Base-by-base conservation (phyloP, 345 rosid species). In the Citrus mangshanensis region DNA sequence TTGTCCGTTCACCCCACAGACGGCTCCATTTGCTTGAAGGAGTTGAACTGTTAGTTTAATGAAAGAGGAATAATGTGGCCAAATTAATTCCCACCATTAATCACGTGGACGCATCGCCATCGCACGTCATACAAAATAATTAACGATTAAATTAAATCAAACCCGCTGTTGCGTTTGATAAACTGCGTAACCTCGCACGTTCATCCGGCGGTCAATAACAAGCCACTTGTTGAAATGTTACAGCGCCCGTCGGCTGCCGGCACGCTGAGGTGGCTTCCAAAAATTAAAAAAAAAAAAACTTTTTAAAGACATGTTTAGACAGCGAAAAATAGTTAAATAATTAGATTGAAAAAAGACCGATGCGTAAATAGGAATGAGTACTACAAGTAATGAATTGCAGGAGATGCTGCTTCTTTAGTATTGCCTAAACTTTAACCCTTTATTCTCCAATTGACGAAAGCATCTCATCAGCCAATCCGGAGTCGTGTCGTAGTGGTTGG, bases 71-170 rank as follows among this genome's bases (percentile, higher is more conserved):
- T 19, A 40, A 59, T 77, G 78, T 78, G 30, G 83, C 82, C 51
- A 75, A 84, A 42, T 12, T 3, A 46, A 46, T 81, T 76, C 82
- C 77, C 85, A 85, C 87, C 85, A 59, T 78, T 78, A 37, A 63
- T 77, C 79, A 67, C 81, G 79, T 82, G 88, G 81, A 68, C 69
- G 65, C 78, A 40, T 88, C 83, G 40, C 75, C 16, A 55, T 85
- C 86, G 49, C 72, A 56, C n/a, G 82, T 62, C 25, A 68, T 42
- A 56, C 73, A 72, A 77, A 51, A 38, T 40, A 18, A 66, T 21
- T 3, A 4, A 54, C 7, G 22, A 54, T 18, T 54, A 46, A 46
- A 46, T 3, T 46, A 54, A 54, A 54, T 54, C 58, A 18, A 54
- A 54, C 7, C 58, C 22, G 22, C 58, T 18, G 58, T 1, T 54